These are phyloP conservation scores for Acer negundo DNA, from an alignment of 345 rosid genomes.

Conservation along the genomic window DNA sequence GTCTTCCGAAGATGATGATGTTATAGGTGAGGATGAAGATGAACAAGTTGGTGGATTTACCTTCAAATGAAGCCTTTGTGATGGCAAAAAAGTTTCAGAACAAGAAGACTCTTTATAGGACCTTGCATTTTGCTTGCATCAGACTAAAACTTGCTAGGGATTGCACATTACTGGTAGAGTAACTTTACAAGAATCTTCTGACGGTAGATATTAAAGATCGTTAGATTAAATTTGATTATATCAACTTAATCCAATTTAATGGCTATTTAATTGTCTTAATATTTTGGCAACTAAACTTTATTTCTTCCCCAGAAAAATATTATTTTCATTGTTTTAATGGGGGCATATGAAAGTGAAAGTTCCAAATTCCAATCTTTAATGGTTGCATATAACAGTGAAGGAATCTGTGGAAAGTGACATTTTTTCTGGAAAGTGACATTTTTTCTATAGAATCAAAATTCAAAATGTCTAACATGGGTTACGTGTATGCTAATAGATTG, in stretches of 20 bases:
- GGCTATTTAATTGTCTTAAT: background rate
- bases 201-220: background rate
- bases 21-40: constrained; percentile 60
- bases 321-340: no score
- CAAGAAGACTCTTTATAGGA: background rate
- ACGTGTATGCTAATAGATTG: no score
- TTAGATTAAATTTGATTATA: background rate
- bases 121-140: background rate
- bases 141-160: background rate
- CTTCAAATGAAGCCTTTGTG: constrained; percentile 14
- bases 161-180: background rate
- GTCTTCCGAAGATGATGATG: constrained; percentile 43
- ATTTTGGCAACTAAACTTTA: background rate
- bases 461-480: no score
- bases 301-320: no score
- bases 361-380: no score
- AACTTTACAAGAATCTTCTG: background rate
- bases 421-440: background rate
- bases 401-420: background rate
- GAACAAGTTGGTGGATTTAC: constrained; percentile 55
- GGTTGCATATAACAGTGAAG: background rate
- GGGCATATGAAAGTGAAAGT: no score
- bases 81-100: background rate
- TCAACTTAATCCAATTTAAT: background rate
- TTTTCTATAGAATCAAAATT: no score